A percentile compares a stretch with the other conserved stretches of the same genome.
Conservation (phyloP, 495 filamentous ascomycete species). For the Podospora sp. region DNA sequence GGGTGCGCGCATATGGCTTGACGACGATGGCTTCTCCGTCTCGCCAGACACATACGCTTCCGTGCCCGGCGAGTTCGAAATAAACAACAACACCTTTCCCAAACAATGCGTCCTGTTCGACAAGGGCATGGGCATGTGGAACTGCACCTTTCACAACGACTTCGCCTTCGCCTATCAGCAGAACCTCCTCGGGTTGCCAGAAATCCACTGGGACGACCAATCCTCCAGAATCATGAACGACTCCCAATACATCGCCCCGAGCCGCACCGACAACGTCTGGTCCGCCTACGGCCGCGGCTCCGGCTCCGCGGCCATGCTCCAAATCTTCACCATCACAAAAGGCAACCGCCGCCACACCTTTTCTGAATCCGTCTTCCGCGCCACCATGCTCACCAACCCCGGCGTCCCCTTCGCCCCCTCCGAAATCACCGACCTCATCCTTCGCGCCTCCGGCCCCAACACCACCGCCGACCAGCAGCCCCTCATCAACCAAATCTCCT, state of each 20-base stretch:
- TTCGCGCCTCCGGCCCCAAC: neutral
- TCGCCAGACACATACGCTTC: neutral
- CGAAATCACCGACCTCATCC: neutral
- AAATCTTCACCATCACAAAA: conserved; percentile 2
- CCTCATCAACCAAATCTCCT: neutral
- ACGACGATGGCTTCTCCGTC: conserved; percentile 1
- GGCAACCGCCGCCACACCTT: conserved; percentile 1
- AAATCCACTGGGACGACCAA: neutral
- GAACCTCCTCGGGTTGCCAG: neutral
- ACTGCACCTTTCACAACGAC: conserved; percentile 3
- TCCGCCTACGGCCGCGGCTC: neutral
- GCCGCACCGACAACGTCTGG: neutral
- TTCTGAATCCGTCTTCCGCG: neutral
- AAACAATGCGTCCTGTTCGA: neutral
- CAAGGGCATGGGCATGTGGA: neutral
- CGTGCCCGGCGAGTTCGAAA: neutral
- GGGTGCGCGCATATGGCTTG: conserved; percentile 1
- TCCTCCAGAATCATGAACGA: neutral
- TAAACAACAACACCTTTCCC: neutral
- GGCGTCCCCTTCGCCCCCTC: neutral
- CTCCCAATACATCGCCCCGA: neutral
- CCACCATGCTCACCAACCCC: neutral
- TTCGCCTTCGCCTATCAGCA: neutral
- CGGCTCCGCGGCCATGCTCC: neutral
- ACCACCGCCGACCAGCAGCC: neutral